phyloP scores from a whole-genome alignment of 2,329 filamentous ascomycete species.

The Colletotrichum euphorbiae region DNA sequence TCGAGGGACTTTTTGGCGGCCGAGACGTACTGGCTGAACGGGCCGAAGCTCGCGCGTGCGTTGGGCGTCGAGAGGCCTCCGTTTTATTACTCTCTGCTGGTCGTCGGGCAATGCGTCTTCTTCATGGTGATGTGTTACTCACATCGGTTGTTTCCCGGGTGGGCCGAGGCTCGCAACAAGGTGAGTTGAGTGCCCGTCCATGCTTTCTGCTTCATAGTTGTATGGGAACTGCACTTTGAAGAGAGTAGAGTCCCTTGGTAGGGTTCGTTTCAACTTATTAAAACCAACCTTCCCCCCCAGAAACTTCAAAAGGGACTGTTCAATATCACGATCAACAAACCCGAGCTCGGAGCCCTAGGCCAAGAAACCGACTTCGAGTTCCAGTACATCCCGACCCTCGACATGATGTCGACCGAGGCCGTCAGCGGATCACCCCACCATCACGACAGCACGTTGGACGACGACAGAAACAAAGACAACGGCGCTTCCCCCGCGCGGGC shows the following conservation, averaged over 20 bases:
- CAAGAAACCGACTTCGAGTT: constrained; percentile 75
- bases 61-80: constrained; percentile 69
- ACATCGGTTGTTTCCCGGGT: constrained; percentile 50
- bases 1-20: constrained; percentile 76
- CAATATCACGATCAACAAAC: constrained; percentile 70
- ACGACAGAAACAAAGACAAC: constrained; percentile 38
- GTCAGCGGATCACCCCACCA: neutral
- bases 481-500: constrained; percentile 45
- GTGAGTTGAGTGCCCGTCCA: too few relatives aligned
- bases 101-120: constrained; percentile 74
- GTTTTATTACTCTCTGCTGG: constrained; percentile 68
- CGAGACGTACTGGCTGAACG: constrained; percentile 77
- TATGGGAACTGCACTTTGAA: too few relatives aligned
- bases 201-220: too few relatives aligned
- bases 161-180: constrained; percentile 52
- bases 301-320: constrained; percentile 54
- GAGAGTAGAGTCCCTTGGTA: too few relatives aligned
- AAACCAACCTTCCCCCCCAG: constrained; percentile 42
- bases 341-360: constrained; percentile 69
- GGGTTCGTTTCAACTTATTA: neutral
- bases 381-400: constrained; percentile 71
- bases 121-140: constrained; percentile 68
- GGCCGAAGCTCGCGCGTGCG: constrained; percentile 68
- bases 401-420: constrained; percentile 50
- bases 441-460: constrained; percentile 43